Conservation (phyloP, 768 basidiomycete genomes). For the Terana coerulea region DNA sequence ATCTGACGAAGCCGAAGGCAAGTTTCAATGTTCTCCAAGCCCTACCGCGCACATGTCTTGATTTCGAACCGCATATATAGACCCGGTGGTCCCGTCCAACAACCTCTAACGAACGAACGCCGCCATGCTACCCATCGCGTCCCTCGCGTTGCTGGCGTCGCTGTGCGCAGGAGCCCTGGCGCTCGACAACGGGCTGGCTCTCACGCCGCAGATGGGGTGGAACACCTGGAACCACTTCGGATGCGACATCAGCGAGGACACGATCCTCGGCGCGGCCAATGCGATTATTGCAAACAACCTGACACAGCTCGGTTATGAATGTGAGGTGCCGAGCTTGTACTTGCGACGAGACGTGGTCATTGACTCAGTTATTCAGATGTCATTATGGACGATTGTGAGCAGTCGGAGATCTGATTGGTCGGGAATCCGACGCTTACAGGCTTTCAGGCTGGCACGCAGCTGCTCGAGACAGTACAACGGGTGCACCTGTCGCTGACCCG, state of each 20-base stretch:
- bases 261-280: slow-evolving; percentile 31
- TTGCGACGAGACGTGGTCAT: no score
- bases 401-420: no score
- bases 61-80: not conserved
- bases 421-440: no score
- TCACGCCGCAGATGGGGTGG: slow-evolving; percentile 36
- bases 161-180: slow-evolving; percentile 13
- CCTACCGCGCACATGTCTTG: not conserved
- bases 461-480: slow-evolving; percentile 26
- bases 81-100: not conserved
- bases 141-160: slow-evolving; percentile 9
- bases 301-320: slow-evolving; percentile 33
- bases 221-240: slow-evolving; percentile 38
- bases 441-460: slow-evolving; percentile 32
- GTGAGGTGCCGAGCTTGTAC: no score
- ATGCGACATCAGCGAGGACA: slow-evolving; percentile 33
- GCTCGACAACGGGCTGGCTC: slow-evolving; percentile 28
- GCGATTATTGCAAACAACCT: slow-evolving; percentile 30
- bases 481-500: slow-evolving; percentile 28
- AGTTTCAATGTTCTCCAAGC: no score
- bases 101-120: not conserved
- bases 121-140: not conserved
- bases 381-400: slow-evolving; percentile 35
- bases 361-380: slow-evolving; percentile 25
- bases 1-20: no score